Percentiles rank a stretch among this genome's conserved stretches.
These are phyloP conservation scores for Aspergillus fructus DNA, from an alignment of 2,329 filamentous ascomycete species.

Conservation along the genomic window DNA sequence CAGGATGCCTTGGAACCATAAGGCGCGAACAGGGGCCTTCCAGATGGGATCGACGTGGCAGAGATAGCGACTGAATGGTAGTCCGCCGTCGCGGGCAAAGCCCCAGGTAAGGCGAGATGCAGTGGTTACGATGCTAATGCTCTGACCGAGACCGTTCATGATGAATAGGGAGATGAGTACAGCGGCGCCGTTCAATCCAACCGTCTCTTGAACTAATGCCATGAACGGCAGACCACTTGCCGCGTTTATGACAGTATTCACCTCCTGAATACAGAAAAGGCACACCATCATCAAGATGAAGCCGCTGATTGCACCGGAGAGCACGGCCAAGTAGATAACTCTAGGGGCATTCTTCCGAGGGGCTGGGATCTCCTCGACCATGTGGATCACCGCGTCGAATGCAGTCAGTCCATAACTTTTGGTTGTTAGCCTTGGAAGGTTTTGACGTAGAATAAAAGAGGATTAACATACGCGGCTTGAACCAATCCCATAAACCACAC, in stretches of 20 bases:
- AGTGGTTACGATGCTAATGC: constrained; percentile 52
- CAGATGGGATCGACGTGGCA: constrained; percentile 47
- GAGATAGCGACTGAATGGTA: constrained; percentile 49
- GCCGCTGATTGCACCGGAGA: constrained; percentile 50
- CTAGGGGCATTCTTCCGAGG: constrained; percentile 53
- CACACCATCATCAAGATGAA: constrained; percentile 55
- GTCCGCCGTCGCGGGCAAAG: constrained; percentile 54
- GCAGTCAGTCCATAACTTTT: constrained; percentile 53
- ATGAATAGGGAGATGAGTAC: constrained; percentile 56
- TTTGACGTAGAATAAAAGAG: too few species aligned
- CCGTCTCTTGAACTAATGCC: constrained; percentile 44
- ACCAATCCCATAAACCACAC: constrained; percentile 59
- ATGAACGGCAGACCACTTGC: constrained; percentile 48
- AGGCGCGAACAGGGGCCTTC: constrained; percentile 53
- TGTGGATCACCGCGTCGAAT: constrained; percentile 60
- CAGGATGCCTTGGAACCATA: constrained; percentile 52
- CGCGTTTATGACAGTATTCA: constrained; percentile 44
- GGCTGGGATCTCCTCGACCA: constrained; percentile 56
- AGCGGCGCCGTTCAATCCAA: constrained; percentile 44
- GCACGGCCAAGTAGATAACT: constrained; percentile 56
- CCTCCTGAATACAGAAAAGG: constrained; percentile 51
- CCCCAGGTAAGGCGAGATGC: constrained; percentile 55
- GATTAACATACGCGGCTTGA: constrained; percentile 44
- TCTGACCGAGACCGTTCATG: constrained; percentile 57
- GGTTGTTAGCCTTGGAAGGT: too few species aligned